Conservation (phyloP, 2,329 filamentous ascomycete genomes). For the Fusarium keratoplasticum region DNA sequence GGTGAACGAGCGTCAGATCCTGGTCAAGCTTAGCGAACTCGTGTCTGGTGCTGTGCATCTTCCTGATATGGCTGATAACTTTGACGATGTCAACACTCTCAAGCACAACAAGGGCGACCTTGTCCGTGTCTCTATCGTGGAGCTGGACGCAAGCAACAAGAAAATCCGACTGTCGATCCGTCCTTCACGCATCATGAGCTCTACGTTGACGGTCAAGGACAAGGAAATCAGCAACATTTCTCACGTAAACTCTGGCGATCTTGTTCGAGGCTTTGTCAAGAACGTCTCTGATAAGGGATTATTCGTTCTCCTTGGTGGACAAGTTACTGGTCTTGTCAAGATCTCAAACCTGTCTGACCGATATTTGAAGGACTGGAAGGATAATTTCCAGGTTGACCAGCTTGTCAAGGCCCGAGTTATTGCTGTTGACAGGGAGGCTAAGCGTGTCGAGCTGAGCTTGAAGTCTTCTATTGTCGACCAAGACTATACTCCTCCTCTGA, state of each 20-base stretch:
- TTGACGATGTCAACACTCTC: slow-evolving; percentile 79
- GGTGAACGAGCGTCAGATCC: slow-evolving; percentile 82
- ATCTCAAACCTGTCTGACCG: slow-evolving; percentile 90
- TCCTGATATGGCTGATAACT: slow-evolving; percentile 89
- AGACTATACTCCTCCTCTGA: slow-evolving; percentile 79
- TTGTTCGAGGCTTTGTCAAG: slow-evolving; percentile 92
- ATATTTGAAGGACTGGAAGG: slow-evolving; percentile 96
- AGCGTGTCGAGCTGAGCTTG: slow-evolving; percentile 85
- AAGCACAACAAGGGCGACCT: slow-evolving; percentile 86
- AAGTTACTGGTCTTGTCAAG: slow-evolving; percentile 84
- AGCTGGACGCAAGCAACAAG: slow-evolving; percentile 87
- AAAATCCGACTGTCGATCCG: slow-evolving; percentile 83
- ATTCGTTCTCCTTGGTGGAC: slow-evolving; percentile 85
- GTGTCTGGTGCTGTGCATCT: slow-evolving; percentile 85
- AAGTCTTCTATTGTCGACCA: slow-evolving; percentile 87
- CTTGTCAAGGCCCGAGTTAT: slow-evolving; percentile 89
- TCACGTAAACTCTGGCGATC: slow-evolving; percentile 80
- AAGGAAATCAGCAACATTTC: slow-evolving; percentile 77
- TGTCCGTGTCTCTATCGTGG: slow-evolving; percentile 85
- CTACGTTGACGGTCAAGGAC: slow-evolving; percentile 83
- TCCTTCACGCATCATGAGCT: slow-evolving; percentile 90
- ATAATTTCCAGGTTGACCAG: slow-evolving; percentile 87
- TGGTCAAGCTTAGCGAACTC: slow-evolving; percentile 85
- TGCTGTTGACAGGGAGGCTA: slow-evolving; percentile 73
- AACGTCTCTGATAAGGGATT: slow-evolving; percentile 90